Evolutionary conservation across 768 basidiomycete species (phyloP), one percentile per base, ranked within the genome.

Genomic region (Mycena galericulata): DNA sequence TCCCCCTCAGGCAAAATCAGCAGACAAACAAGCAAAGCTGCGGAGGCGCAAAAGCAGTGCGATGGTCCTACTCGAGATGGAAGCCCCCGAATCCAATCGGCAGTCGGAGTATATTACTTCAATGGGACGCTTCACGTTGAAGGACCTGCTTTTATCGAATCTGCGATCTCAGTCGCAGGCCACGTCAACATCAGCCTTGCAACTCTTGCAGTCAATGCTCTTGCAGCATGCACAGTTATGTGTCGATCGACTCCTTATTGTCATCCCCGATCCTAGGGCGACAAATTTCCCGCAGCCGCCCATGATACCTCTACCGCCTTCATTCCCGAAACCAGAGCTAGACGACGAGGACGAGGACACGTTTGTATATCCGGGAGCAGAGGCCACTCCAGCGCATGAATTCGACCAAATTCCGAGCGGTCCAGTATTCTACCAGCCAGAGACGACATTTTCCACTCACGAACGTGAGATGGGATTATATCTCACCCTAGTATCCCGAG

Each of bases 1-100:
- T 0, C 84, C 81, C 14, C 81, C 80, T 8, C 78, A 76, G 45
- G 73, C 81, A 50, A 79, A 70, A 64, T 76, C 76, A 2, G 69
- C 77, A 17, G 83, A 85, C 69, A 85, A 79, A 58, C 79, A 83
- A 26, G 79, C 75, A 46, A 91, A 87, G 73, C 76, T 84, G 32
- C 83, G 86, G 59, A 82, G 89, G 50, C 86, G 93, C 63, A 94
- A 94, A 78, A 97, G 95, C 71, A 95, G 92, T 54, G 96, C 95
- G 1, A 95, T 97, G 93, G 82, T 87, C n/a, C 82, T 96, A n/a
- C 81, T 98, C 57, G 93, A 96, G 76, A 89, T 93, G 85, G 91
- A 95, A 76, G 90, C 90, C 2, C 92, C 93, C 1, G 88, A 88
- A 17, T 89, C 92, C 18, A 84, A 88, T 62, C 88, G 86, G 66